A percentile compares a stretch with the other conserved stretches of the same genome.
Evolutionary conservation across 352 stramenopile species (phyloP).

Genomic region (Peronosclerospora sorghi): DNA sequence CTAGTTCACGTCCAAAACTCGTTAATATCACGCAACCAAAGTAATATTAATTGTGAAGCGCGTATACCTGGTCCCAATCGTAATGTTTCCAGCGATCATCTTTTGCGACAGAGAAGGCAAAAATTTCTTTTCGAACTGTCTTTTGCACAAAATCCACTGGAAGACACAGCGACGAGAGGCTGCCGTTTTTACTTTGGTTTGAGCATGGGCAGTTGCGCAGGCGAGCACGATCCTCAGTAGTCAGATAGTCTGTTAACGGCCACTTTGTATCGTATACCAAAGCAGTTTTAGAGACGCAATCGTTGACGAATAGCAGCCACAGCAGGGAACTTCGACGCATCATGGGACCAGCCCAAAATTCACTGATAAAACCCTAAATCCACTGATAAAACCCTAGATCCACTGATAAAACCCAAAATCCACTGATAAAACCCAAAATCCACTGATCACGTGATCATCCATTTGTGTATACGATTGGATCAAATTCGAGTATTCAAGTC

Average conservation of each 20-base stretch:
- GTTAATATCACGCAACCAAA: background rate
- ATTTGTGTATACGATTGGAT: too few species aligned
- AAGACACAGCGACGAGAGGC: slow-evolving; percentile 32
- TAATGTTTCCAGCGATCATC: slow-evolving; percentile 66
- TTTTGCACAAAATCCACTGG: slow-evolving; percentile 25
- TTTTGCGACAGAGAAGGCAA: slow-evolving; percentile 59
- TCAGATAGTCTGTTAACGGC: slow-evolving; percentile 13
- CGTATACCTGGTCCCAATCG: slow-evolving; percentile 50
- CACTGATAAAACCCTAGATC: too few species aligned
- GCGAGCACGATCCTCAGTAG: slow-evolving; percentile 18
- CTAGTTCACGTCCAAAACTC: slow-evolving; percentile 5
- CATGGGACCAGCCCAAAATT: too few species aligned
- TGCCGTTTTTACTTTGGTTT: slow-evolving; percentile 5
- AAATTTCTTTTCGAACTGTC: slow-evolving; percentile 43
- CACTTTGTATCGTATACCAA: slow-evolving; percentile 13
- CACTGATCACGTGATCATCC: too few species aligned
- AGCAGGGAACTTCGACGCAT: background rate
- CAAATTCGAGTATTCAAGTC: too few species aligned
- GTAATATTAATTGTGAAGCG: background rate
- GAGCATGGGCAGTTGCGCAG: slow-evolving; percentile 42
- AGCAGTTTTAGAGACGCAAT: slow-evolving; percentile 1
- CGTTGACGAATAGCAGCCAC: slow-evolving; percentile 5
- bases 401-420: too few species aligned
- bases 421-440: too few species aligned
- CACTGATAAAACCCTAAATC: too few species aligned